Base-by-base conservation (phyloP, 2,329 filamentous ascomycete species). In the Metarhizium humberi region DNA sequence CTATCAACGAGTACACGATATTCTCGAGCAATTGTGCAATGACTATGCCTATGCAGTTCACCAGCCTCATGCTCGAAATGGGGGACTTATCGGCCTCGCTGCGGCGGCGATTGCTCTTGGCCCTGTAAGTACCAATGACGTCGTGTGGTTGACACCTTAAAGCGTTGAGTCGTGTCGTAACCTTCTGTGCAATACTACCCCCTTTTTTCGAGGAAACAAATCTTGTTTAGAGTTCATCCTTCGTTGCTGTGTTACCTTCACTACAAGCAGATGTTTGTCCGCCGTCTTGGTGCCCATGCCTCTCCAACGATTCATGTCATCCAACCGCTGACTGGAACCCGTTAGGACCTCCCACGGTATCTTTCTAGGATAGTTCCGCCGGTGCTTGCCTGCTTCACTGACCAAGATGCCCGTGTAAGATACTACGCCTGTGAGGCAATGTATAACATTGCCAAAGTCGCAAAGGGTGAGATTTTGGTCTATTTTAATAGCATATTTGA, bases 401-500 rank as follows among this genome's bases (percentile, higher is more conserved):
- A 99, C 64, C 94, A 97, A 75, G 94, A 99, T 86, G 92, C 94
- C 32, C 84, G 94, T 56, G 94, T 97, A 36, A 84, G 94, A 60
- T 99, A 99, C 71, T 99, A 99, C 73, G 94, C 94, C 29, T 99
- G 94, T 73, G 94, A 99, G 76, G 95, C 92, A 71, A 99, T 99
- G 94, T 99, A 99, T 75, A 99, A 99, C 72, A 99, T 99, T 67
- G 92, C 94, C 67, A 99, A 99, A 74, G 94, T 99, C 50, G 94
- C 92, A 58, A 99, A 99, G 73, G 94, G 95, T 42, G 94, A 99
- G 72, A 94, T 99, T 20, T 73, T 99, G 61, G 82, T 95, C 45
- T 99, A 96, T 76, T 99, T 99, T 73, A 99, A 99, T 73, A 88
- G 95, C 65, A 94, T 99, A 60, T 99, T 99, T 67, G 94, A 99